Evolutionary conservation across 305 asterid genomes (phyloP), one percentile per base, ranked within the genome.

Genomic region (Rubia tinctorum): DNA sequence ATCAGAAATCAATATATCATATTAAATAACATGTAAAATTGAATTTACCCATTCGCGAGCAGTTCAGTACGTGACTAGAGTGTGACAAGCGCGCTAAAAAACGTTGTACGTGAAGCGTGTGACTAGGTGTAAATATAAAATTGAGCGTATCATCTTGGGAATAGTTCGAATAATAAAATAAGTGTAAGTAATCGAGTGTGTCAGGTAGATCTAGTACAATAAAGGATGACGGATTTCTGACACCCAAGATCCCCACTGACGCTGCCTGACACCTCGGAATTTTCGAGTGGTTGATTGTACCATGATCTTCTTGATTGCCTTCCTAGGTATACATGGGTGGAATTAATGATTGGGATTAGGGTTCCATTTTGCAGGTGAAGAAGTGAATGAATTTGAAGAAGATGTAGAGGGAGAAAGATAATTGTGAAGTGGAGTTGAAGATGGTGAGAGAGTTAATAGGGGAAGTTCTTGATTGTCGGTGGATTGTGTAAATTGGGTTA

Each of bases 211-310:
- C 40, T 18, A 82, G 78, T 80, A 86, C 90, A 86, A 66, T 56
- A 84, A 63, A 42, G 90, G 90, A 55, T 86, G 88, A 77, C 86
- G 90, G 58, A 86, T 86, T 79, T 86, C 90, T 53, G 88, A 86
- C 70, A 86, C 84, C 88, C 90, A 86, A 72, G 90, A 84, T 59
- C 90, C 90, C 90, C 90, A 86, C 78, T 84, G 88, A 73, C 90
- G 85, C 72, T 86, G 88, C 79, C 90, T 84, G 80, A 86, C 88
- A 79, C 88, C 90, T 82, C 83, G 84, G 83, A 76, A 86, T 65
- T 82, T 84, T 66, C 45, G 58, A 20, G 23, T 1, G 3, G 2
- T 53, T 6, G 80, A 72, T 6, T 66, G 77, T 66, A 66, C 80
- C 80, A 71, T 76, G 47, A 18, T 5, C 25, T 56, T 6, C 3